Base-by-base conservation (phyloP, 495 filamentous ascomycete genomes). In the Bombardia bombarda region DNA sequence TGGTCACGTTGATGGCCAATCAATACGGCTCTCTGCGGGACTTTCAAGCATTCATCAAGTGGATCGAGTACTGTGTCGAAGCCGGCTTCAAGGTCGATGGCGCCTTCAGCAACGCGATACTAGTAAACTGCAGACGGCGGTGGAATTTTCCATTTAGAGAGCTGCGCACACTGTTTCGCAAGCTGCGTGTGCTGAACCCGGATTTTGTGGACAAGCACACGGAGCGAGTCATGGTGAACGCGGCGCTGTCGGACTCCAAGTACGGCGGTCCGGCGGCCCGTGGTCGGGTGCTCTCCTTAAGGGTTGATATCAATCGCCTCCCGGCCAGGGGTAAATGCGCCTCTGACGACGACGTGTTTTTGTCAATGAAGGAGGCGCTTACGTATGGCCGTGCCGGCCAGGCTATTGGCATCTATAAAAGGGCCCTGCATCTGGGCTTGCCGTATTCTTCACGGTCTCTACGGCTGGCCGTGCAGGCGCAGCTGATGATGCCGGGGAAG, bases 1-100 rank as follows among this genome's bases (percentile, higher is more conserved):
- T 63, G 16, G 62, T 70, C 25, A 67, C 61, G 17, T n/a, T 71
- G 7, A 59, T 77, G 52, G 60, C 68, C n/a, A 65, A 69, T 19
- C 59, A 56, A 20, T 74, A 70, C 46, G 67, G 45, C 9, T 51
- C 55, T 32, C 45, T 60, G 17, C 58, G 53, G n/a, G 72, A 77
- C 43, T 47, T 65, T 20, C 39, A 42, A 36, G 56, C 48, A 3
- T 63, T 66, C 16, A 37, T 62, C 26, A 45, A 41, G 37, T 72
- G 67, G 69, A 35, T 71, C 19, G 39, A 48, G n/a, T 53, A 60
- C 26, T 71, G 62, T 42, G 38, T 31, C 21, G 19, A 28, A 18
- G 41, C 52, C 5, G 63, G 62, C 9, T 64, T 62, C 42, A 42
- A 50, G 3, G 43, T 68, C 10, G 61, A 69, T 32, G 52, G 61